Evolutionary conservation across 169 alveolate species (phyloP).

Genomic region (Plasmodium gaboni): DNA sequence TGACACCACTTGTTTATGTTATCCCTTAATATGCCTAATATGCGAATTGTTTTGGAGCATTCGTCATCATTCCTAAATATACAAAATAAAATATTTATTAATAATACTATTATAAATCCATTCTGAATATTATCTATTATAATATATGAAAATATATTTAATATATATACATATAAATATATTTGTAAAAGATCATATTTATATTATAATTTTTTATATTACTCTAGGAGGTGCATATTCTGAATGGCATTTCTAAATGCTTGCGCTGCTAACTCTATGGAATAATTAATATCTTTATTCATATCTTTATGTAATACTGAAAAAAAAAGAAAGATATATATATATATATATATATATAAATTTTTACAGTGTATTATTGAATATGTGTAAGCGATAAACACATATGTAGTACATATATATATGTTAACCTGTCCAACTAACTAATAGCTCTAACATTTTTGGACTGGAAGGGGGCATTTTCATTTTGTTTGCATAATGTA

Average conservation of each 20-base stretch:
- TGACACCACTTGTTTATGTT: conserved; percentile 75
- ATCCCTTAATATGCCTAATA: conserved; percentile 68
- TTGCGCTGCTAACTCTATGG: conserved; percentile 76
- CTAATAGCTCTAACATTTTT: conserved; percentile 57
- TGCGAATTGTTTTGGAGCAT: conserved; percentile 71
- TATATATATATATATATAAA: background rate
- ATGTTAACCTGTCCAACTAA: conserved; percentile 72
- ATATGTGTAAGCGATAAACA: background rate
- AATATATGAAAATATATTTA: no score
- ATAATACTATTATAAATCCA: background rate
- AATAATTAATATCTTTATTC: conserved; percentile 38
- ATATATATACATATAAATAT: background rate
- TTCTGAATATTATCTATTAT: no score
- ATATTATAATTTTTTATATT: conserved; percentile 37
- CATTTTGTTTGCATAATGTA: conserved; percentile 62
- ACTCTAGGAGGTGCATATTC: conserved; percentile 77
- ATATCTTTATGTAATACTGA: conserved; percentile 69
- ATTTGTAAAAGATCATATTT: background rate
- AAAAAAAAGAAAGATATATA: background rate
- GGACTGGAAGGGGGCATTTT: conserved; percentile 70
- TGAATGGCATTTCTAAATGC: conserved; percentile 78
- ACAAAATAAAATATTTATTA: conserved; percentile 1
- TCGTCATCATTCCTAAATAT: conserved; percentile 69
- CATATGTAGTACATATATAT: background rate
- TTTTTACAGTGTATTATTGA: no score